phyloP scores from a whole-genome alignment of 768 basidiomycete species.

The Boletus reticulatus region DNA sequence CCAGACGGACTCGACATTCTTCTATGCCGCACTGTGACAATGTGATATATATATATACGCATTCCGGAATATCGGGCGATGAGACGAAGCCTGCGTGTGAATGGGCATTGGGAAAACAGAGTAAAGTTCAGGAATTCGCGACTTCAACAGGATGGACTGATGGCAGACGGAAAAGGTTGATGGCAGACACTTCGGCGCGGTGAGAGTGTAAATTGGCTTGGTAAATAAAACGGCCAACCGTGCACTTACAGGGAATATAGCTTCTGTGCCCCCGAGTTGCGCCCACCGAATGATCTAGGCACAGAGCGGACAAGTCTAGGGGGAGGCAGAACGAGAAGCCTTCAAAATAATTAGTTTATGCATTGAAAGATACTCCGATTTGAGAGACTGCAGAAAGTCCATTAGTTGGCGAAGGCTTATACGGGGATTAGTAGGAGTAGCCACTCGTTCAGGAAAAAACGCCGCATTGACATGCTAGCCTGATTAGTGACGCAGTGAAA shows the following conservation, averaged over 20 bases:
- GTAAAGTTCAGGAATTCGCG: slow-evolving; percentile 17
- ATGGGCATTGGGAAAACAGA: slow-evolving; percentile 7
- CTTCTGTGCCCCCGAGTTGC: slow-evolving; percentile 6
- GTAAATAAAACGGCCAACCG: not conserved
- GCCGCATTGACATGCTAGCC: slow-evolving; percentile 7
- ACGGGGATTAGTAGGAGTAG: slow-evolving; percentile 22
- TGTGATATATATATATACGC: slow-evolving; percentile 13
- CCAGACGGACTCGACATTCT: slow-evolving; percentile 18
- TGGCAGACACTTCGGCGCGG: not conserved
- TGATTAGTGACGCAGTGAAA: slow-evolving; percentile 1
- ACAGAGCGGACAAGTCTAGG: not conserved
- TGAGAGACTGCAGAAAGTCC: slow-evolving; percentile 4
- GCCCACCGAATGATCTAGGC: not conserved
- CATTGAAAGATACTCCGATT: slow-evolving; percentile 5
- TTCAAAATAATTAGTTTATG: slow-evolving; percentile 8
- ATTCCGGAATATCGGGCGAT: slow-evolving; percentile 10
- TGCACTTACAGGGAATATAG: not conserved
- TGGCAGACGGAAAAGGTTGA: not conserved
- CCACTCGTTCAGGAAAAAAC: slow-evolving; percentile 3
- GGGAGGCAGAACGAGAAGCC: not conserved
- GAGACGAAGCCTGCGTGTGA: slow-evolving; percentile 17
- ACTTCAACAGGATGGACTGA: slow-evolving; percentile 4
- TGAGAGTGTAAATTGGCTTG: not conserved
- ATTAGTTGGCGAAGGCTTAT: slow-evolving; percentile 1
- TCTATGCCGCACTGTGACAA: slow-evolving; percentile 18